phyloP scores from a whole-genome alignment of 345 rosid species.

The Populus pruinosa region DNA sequence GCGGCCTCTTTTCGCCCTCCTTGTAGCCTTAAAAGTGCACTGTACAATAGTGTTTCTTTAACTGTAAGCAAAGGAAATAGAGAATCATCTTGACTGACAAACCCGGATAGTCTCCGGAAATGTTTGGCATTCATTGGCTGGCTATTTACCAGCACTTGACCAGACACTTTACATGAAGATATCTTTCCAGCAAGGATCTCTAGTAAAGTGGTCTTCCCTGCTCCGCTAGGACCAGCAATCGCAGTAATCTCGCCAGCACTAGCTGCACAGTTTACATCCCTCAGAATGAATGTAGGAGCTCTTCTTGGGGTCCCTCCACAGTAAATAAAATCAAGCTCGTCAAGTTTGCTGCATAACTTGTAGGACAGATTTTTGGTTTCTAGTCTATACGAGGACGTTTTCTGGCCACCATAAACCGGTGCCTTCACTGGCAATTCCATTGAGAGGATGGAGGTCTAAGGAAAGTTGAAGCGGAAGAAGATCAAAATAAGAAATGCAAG shows the following conservation, averaged over 20 bases:
- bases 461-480: conserved; percentile 19
- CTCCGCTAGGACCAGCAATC: conserved; percentile 90
- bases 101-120: conserved; percentile 69
- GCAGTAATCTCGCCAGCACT: conserved; percentile 66
- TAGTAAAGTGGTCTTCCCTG: conserved; percentile 83
- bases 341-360: conserved; percentile 40
- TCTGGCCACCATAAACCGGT: conserved; percentile 39
- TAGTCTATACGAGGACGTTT: conserved; percentile 35
- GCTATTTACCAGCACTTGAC: conserved; percentile 63
- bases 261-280: conserved; percentile 62
- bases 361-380: conserved; percentile 63
- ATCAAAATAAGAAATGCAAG: not conserved
- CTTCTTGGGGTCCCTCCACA: conserved; percentile 22
- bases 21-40: conserved; percentile 72
- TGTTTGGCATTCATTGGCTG: conserved; percentile 46
- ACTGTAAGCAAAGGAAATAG: conserved; percentile 82
- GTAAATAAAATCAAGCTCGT: conserved; percentile 26
- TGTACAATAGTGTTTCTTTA: conserved; percentile 75
- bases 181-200: conserved; percentile 81
- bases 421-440: conserved; percentile 71
- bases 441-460: conserved; percentile 8
- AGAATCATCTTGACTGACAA: conserved; percentile 82
- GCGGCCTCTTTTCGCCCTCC: conserved; percentile 44
- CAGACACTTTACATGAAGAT: conserved; percentile 37
- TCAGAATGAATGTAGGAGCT: conserved; percentile 44